phyloP scores from a whole-genome alignment of 805 yeast species.

The Nakazawaea peltata region DNA sequence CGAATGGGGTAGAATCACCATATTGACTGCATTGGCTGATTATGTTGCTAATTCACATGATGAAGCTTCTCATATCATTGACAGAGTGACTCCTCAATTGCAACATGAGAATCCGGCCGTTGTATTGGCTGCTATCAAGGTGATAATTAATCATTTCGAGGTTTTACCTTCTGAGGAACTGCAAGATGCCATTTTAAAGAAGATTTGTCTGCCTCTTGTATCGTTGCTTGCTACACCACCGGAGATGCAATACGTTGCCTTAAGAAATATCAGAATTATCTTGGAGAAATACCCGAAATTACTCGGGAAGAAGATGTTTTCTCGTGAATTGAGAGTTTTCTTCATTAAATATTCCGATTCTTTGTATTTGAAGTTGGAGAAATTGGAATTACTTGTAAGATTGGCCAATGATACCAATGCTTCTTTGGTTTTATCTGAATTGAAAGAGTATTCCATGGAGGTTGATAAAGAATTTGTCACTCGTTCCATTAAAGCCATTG shows the following conservation, averaged over 20 bases:
- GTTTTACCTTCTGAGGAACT: slow-evolving; percentile 33
- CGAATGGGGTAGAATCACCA: slow-evolving; percentile 97
- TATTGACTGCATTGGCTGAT: slow-evolving; percentile 72
- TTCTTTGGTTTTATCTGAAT: slow-evolving; percentile 52
- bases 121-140: slow-evolving; percentile 78
- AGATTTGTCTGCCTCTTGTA: slow-evolving; percentile 78
- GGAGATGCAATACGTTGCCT: slow-evolving; percentile 90
- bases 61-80: slow-evolving; percentile 81
- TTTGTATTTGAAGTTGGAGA: slow-evolving; percentile 66
- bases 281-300: slow-evolving; percentile 82
- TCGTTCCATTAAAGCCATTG: slow-evolving; percentile 58
- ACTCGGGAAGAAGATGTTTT: slow-evolving; percentile 27
- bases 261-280: slow-evolving; percentile 83
- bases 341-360: slow-evolving; percentile 87
- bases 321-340: slow-evolving; percentile 79
- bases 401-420: slow-evolving; percentile 55
- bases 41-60: slow-evolving; percentile 46
- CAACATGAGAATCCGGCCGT: slow-evolving; percentile 97
- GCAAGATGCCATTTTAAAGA: slow-evolving; percentile 43
- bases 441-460: slow-evolving; percentile 78
- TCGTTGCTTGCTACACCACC: slow-evolving; percentile 84
- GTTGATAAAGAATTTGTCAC: slow-evolving; percentile 73
- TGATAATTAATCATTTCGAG: slow-evolving; percentile 62
- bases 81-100: slow-evolving; percentile 86
- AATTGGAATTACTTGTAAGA: slow-evolving; percentile 67